phyloP scores from a whole-genome alignment of 2,329 filamentous ascomycete species.

The Stagonosporopsis tanaceti region DNA sequence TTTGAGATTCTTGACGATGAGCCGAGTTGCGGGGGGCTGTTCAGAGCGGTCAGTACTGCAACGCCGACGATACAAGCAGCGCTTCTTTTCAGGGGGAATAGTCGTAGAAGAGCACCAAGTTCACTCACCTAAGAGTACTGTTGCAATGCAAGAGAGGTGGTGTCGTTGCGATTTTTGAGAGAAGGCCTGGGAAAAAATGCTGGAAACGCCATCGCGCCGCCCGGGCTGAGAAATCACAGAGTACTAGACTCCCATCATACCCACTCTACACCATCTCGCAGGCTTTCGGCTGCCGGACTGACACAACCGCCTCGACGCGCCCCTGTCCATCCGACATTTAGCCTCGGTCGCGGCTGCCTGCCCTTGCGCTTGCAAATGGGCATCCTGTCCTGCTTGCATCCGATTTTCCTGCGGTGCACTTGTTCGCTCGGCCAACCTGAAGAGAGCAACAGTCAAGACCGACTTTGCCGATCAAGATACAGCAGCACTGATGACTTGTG shows the following conservation, averaged over 20 bases:
- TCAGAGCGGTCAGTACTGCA: slow-evolving; percentile 10
- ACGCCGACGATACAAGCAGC: slow-evolving; percentile 1
- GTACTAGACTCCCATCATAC: slow-evolving; percentile 22
- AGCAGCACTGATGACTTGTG: neutral
- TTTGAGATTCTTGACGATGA: slow-evolving; percentile 24
- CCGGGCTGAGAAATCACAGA: slow-evolving; percentile 23
- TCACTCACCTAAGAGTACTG: slow-evolving; percentile 13
- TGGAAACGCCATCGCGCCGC: slow-evolving; percentile 33
- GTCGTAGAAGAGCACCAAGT: neutral
- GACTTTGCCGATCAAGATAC: neutral
- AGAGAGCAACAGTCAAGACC: neutral
- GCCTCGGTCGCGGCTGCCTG: slow-evolving; percentile 17
- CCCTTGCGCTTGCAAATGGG: slow-evolving; percentile 3
- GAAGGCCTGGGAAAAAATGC: slow-evolving; percentile 20
- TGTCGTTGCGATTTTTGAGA: slow-evolving; percentile 21
- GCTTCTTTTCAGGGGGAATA: neutral
- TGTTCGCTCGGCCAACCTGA: neutral
- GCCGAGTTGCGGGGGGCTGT: slow-evolving; percentile 17
- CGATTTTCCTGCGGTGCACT: neutral
- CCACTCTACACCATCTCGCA: slow-evolving; percentile 14
- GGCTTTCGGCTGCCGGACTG: slow-evolving; percentile 18
- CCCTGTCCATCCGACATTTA: slow-evolving; percentile 21
- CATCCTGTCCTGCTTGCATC: neutral
- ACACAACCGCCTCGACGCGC: slow-evolving; percentile 17
- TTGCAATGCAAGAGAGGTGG: slow-evolving; percentile 18